A percentile compares a stretch with the other conserved stretches of the same genome.
phyloP scores from a whole-genome alignment of 805 yeast species.

The Suhomyces vadensis region DNA sequence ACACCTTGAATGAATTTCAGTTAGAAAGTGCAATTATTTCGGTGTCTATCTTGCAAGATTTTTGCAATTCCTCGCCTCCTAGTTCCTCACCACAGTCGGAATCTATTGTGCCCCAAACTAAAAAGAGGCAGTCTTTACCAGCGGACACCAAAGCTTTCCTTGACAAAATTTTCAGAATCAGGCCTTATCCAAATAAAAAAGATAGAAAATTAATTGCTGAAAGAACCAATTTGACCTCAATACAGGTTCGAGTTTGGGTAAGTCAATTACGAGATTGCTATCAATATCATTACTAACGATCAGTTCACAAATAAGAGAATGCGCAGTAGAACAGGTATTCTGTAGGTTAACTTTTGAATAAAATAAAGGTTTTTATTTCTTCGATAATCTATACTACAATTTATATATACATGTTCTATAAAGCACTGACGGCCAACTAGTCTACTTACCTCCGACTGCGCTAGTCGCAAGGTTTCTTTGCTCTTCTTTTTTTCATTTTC shows the following conservation, averaged over 20 bases:
- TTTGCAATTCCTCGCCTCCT: not conserved
- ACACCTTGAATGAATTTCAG: not conserved
- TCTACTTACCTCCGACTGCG: not conserved
- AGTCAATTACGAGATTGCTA: constrained; percentile 11
- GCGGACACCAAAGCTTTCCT: constrained; percentile 11
- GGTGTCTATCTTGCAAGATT: not conserved
- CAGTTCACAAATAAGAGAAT: constrained; percentile 33
- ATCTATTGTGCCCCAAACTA: not conserved
- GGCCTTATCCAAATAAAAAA: constrained; percentile 25
- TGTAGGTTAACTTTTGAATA: not conserved
- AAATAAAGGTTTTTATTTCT: too few species aligned
- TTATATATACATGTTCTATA: not conserved
- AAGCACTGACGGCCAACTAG: not conserved
- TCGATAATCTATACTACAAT: constrained; percentile 13
- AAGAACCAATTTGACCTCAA: constrained; percentile 24
- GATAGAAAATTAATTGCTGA: constrained; percentile 30
- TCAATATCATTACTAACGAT: constrained; percentile 9
- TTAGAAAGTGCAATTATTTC: not conserved
- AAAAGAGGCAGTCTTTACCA: not conserved
- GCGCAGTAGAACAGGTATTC: constrained; percentile 13
- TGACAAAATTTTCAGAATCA: constrained; percentile 13
- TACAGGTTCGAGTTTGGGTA: constrained; percentile 38
- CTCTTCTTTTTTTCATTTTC: constrained; percentile 1
- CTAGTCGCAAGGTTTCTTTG: not conserved
- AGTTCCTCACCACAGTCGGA: not conserved